phyloP scores from a whole-genome alignment of 1,284 basidiomycete species.

The Microbotryum intermedium region DNA sequence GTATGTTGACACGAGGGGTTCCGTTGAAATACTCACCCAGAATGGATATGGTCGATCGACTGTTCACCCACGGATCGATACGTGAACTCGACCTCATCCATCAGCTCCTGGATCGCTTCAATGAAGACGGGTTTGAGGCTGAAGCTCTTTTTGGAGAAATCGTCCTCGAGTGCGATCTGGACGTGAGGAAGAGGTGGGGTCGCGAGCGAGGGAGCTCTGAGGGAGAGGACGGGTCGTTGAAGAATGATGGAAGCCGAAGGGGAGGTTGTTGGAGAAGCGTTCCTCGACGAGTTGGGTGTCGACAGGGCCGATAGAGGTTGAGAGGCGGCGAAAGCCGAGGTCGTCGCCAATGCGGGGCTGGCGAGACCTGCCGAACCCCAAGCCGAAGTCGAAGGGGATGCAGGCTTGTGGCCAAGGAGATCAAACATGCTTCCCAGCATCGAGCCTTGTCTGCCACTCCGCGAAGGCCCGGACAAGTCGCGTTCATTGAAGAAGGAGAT shows the following conservation, averaged over 20 bases:
- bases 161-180: constrained; percentile 12
- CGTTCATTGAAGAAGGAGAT: constrained; percentile 10
- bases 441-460: constrained; percentile 1
- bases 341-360: background rate
- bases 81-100: constrained; percentile 92
- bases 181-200: background rate
- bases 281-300: background rate
- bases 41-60: constrained; percentile 91
- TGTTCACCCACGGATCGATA: constrained; percentile 91
- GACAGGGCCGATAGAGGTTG: background rate
- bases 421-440: constrained; percentile 25
- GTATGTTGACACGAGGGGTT: background rate
- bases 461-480: background rate
- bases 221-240: background rate
- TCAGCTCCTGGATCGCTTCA: constrained; percentile 54
- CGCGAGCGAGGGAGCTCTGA: background rate
- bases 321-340: background rate
- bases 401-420: constrained; percentile 24
- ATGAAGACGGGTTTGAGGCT: constrained; percentile 40
- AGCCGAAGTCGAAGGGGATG: background rate
- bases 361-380: background rate
- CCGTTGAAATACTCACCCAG: constrained; percentile 56
- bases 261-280: background rate
- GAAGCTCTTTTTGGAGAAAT: constrained; percentile 29
- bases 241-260: background rate